phyloP scores from a whole-genome alignment of 2,329 filamentous ascomycete species.

The Teratosphaeria pseudoeucalypti region DNA sequence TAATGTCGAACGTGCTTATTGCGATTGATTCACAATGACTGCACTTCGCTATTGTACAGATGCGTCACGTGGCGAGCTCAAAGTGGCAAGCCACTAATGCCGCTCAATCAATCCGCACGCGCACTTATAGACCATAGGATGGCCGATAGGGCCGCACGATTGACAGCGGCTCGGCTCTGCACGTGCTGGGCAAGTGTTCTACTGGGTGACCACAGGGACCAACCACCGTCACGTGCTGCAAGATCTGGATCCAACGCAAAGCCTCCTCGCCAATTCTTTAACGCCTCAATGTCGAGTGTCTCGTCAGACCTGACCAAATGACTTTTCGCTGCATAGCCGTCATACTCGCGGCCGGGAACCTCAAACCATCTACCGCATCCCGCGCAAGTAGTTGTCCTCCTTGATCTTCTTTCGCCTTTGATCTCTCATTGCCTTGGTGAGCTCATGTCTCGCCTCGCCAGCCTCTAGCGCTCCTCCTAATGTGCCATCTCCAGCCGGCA shows the following conservation, averaged over 20 bases:
- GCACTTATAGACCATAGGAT: background rate
- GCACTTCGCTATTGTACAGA: background rate
- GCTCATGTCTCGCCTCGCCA: slow-evolving; percentile 45
- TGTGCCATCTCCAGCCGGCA: slow-evolving; percentile 46
- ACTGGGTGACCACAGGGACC: background rate
- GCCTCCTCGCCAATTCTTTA: background rate
- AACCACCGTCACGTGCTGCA: background rate
- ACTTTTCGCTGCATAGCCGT: background rate
- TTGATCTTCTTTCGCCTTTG: slow-evolving; percentile 69
- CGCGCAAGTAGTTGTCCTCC: slow-evolving; percentile 72
- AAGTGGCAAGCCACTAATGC: background rate
- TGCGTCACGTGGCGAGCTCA: background rate
- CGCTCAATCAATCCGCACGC: background rate
- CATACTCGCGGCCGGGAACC: background rate
- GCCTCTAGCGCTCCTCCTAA: slow-evolving; percentile 37
- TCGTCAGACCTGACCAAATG: background rate
- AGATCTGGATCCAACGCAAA: background rate
- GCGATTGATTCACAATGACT: background rate
- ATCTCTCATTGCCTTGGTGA: slow-evolving; percentile 62
- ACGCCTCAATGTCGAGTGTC: background rate
- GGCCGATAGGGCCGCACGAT: background rate
- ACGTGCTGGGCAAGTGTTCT: background rate
- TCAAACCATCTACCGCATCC: slow-evolving; percentile 1
- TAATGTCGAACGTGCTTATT: background rate
- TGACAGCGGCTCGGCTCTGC: background rate